Conservation (phyloP, 139 green algal genomes). For the Nannochloris sp. region DNA sequence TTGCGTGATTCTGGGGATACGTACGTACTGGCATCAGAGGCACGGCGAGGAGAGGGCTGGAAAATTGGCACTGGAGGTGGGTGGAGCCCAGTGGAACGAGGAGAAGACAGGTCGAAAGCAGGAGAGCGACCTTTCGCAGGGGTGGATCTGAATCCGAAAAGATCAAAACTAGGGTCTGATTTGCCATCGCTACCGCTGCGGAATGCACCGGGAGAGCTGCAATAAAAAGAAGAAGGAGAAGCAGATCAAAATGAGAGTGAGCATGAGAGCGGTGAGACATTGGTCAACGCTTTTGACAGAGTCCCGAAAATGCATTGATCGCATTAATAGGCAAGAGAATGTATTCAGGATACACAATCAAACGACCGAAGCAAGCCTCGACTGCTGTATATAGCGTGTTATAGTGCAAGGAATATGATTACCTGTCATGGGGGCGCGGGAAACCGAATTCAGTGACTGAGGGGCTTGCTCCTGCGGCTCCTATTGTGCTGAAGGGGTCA, state of each 20-base stretch:
- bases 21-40: neutral
- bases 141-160: neutral
- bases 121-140: neutral
- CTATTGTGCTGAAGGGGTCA: neutral
- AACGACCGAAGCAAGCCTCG: too few species aligned
- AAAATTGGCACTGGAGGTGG: conserved; percentile 6
- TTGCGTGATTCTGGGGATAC: neutral
- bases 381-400: too few species aligned
- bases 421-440: neutral
- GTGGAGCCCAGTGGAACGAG: neutral
- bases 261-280: neutral
- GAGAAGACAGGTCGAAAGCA: neutral
- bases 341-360: neutral
- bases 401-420: neutral
- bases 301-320: neutral
- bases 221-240: neutral
- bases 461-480: neutral
- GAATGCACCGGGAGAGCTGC: neutral
- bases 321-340: neutral
- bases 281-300: neutral
- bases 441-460: conserved; percentile 6
- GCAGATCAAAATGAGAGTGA: neutral
- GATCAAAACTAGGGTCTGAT: neutral
- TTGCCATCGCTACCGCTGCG: neutral
- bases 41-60: conserved; percentile 4